Evolutionary conservation across 129 eudicot genomes (phyloP), one percentile per base, ranked within the genome.

Genomic region (Silybum marianum): DNA sequence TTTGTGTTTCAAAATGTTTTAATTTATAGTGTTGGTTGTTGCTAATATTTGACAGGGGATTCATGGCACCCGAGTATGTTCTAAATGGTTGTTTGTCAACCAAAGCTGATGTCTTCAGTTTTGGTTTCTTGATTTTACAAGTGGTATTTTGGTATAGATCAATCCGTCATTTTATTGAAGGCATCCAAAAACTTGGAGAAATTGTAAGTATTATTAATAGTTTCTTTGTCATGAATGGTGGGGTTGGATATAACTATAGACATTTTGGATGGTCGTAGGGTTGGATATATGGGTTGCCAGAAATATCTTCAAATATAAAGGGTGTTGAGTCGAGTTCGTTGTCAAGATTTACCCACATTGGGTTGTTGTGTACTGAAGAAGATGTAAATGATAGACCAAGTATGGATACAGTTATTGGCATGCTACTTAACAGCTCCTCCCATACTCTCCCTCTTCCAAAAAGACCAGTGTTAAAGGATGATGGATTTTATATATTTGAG

Each of bases 71-170:
- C 30, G 30, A 28, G 30, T 28, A 28, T 28, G 30, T 28, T 28
- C 30, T 28, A 28, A 28, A 28, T 28, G 30, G 30, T 28, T 28
- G 30, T 28, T 6, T 77, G 60, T 63, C 81, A 66, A 65, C 73
- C 11, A 77, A 77, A 60, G 9, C 38, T 16, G 81, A 77, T 39
- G 73, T 77, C 38, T 65, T 65, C n/a, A 65, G 63, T 38, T 77
- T 77, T 63, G 81, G 81, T 32, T 12, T 65, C 22, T 14, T 77
- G 34, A 21, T 77, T 77, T 65, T 77, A 54, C 24, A 21, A 63
- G 38, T 34, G 68, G 40, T 65, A 77, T 36, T 6, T 66, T 58
- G 81, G 11, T n/a, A 10, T 8, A 66, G 10, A 78, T 9, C 40
- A 18, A 21, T 22, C 62, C 0, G 1, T 5, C 6, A 1, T 24